Evolutionary conservation across 202 grass and related monocot species (phyloP).

Genomic region (Thinopyrum obtusiflorum): DNA sequence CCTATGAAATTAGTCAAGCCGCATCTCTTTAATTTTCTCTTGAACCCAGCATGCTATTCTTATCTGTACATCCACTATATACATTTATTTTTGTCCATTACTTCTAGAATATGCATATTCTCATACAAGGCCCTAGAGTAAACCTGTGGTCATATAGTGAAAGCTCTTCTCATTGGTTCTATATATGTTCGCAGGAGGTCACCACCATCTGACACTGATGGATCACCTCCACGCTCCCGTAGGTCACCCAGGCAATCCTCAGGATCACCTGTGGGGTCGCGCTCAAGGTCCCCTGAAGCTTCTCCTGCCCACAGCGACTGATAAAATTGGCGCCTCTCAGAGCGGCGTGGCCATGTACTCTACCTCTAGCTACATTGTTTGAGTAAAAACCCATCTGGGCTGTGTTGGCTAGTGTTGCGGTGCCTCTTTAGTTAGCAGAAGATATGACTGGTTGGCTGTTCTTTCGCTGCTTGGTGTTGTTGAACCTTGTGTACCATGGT

Average conservation of each 20-base stretch:
- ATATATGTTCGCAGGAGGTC: slow-evolving; percentile 29
- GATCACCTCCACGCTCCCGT: slow-evolving; percentile 22
- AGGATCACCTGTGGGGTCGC: slow-evolving; percentile 48
- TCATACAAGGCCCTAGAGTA: not conserved
- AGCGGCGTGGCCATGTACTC: not conserved
- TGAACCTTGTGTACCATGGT: not conserved
- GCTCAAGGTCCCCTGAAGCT: slow-evolving; percentile 67
- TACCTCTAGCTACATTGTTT: not conserved
- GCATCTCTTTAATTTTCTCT: not conserved
- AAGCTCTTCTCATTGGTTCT: not conserved
- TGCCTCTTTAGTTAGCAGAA: not conserved
- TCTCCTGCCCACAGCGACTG: slow-evolving; percentile 57
- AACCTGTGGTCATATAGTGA: not conserved
- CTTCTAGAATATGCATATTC: not conserved
- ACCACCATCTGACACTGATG: slow-evolving; percentile 23
- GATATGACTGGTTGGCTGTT: not conserved
- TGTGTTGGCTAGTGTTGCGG: not conserved
- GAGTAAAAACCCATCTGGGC: not conserved
- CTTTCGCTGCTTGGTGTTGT: not conserved
- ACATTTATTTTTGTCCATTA: not conserved
- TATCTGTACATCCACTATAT: not conserved
- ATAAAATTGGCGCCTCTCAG: not conserved
- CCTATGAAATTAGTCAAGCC: not conserved
- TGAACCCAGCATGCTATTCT: not conserved
- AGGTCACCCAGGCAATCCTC: slow-evolving; percentile 45